Evolutionary conservation across 495 filamentous ascomycete species (phyloP), one percentile per base, ranked within the genome.

Genomic region (Talaromyces stipitatus): DNA sequence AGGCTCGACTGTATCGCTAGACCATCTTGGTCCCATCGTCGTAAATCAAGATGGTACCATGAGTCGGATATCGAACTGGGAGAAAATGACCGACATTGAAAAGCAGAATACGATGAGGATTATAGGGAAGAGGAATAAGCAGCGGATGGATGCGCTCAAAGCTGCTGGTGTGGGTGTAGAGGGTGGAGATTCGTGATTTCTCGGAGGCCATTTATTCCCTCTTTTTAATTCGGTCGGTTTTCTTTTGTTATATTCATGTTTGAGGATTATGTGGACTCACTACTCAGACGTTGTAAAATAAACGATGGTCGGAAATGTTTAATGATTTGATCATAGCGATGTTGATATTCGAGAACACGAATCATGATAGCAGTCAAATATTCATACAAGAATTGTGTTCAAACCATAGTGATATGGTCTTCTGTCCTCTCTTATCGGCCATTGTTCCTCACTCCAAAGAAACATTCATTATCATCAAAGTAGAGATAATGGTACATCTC

Each of bases 21-120:
- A 85, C 63, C 74, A 80, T 54, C 66, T 89, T 0, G 85, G 85
- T 0, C 85, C 85, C 2, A 77, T 87, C 67, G 82, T 89, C 1
- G 82, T 89, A n/a, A 84, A 84, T 61, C 64, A 72, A 33, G 84
- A 89, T 68, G 85, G 85, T 12, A 80, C 82, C 18, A 64, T 87
- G 30, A 80, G 81, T 61, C 79, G 83, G 18, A 85, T 89, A 58
- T 62, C 76, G 56, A 89, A 89, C 69, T 89, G 85, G 85, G 72
- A 67, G 27, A 70, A 83, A 61, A 86, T 89, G 85, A 71, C 77
- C 11, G 83, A 80, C 16, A 76, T 81, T 23, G 84, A 88, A 71
- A 71, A 74, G 59, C 64, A 77, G 60, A 85, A 80, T 65, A 85
- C 85, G 45, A 54, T 88, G 62, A 73, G 85, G 32, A 68, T 88